Evolutionary conservation across 345 rosid species (phyloP).

Genomic region (Excoecaria cochinchinensis): DNA sequence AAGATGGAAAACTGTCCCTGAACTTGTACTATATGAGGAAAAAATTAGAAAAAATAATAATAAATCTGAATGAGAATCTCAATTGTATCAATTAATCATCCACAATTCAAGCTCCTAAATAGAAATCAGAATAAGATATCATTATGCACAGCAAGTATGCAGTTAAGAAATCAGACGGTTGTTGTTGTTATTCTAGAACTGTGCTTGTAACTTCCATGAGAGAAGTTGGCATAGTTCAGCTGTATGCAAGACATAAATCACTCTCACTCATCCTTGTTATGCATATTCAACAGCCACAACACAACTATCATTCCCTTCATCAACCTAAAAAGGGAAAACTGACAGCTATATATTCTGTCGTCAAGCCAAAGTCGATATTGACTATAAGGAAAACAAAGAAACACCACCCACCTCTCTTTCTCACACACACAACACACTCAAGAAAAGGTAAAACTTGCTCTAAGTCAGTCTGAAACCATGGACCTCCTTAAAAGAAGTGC

Average conservation of each 20-base stretch:
- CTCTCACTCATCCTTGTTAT: not conserved
- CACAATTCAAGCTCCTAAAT: not conserved
- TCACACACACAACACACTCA: not conserved
- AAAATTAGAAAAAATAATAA: slow-evolving; percentile 5
- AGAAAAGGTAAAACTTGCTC: not conserved
- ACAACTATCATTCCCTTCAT: not conserved
- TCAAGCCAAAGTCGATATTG: not conserved
- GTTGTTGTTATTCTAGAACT: not conserved
- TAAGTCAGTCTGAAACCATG: not conserved
- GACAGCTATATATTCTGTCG: not conserved
- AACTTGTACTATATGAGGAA: slow-evolving; percentile 60
- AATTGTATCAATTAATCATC: not conserved
- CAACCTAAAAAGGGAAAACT: not conserved
- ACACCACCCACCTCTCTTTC: not conserved
- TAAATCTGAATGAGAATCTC: not conserved
- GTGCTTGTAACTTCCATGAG: not conserved
- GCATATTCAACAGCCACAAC: not conserved
- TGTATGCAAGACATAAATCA: not conserved
- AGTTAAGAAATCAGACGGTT: not conserved
- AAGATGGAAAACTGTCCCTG: slow-evolving; percentile 47
- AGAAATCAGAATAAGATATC: not conserved
- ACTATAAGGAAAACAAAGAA: not conserved
- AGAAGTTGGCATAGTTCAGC: not conserved
- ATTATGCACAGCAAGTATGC: not conserved
- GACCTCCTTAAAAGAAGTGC: not conserved